Evolutionary conservation across 768 basidiomycete species (phyloP).

Genomic region (Leucocoprinus sp.): DNA sequence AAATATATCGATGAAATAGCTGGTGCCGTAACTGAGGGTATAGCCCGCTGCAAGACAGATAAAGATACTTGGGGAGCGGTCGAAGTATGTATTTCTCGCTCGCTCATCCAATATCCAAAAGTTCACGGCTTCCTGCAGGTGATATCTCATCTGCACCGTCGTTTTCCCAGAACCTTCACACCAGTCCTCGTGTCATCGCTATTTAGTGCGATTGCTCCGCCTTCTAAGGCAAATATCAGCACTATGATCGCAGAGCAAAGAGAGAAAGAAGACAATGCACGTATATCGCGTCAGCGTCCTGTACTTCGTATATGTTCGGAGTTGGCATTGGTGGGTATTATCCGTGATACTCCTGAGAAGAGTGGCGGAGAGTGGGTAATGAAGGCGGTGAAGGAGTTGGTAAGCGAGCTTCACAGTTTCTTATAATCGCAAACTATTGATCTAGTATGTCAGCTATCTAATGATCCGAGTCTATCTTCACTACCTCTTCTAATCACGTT

Average conservation of each 20-base stretch:
- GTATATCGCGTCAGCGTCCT: conserved; percentile 77
- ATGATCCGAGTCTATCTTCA: conserved; percentile 80
- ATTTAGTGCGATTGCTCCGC: conserved; percentile 46
- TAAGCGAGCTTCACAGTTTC: conserved; percentile 27
- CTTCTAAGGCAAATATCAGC: conserved; percentile 49
- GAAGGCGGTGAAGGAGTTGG: conserved; percentile 78
- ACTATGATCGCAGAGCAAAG: conserved; percentile 64
- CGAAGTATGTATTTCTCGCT: conserved; percentile 60
- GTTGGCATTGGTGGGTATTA: conserved; percentile 79
- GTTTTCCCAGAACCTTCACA: conserved; percentile 77
- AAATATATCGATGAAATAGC: conserved; percentile 97
- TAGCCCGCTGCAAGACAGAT: conserved; percentile 83
- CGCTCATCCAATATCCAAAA: conserved; percentile 2
- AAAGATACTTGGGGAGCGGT: conserved; percentile 88
- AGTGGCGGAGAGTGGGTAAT: conserved; percentile 89
- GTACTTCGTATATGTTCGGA: conserved; percentile 84
- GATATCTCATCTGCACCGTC: conserved; percentile 80
- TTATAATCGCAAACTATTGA: conserved; percentile 9
- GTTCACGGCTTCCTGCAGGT: conserved; percentile 40
- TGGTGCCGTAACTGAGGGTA: conserved; percentile 78
- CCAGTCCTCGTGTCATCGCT: conserved; percentile 59
- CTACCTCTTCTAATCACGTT: conserved; percentile 88
- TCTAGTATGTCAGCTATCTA: conserved; percentile 54
- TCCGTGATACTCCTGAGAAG: conserved; percentile 58
- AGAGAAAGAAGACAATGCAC: conserved; percentile 83